Percentiles rank a stretch among this genome's conserved stretches.
Conservation (phyloP, 805 yeast genomes). For the Ogataea degrootiae region DNA sequence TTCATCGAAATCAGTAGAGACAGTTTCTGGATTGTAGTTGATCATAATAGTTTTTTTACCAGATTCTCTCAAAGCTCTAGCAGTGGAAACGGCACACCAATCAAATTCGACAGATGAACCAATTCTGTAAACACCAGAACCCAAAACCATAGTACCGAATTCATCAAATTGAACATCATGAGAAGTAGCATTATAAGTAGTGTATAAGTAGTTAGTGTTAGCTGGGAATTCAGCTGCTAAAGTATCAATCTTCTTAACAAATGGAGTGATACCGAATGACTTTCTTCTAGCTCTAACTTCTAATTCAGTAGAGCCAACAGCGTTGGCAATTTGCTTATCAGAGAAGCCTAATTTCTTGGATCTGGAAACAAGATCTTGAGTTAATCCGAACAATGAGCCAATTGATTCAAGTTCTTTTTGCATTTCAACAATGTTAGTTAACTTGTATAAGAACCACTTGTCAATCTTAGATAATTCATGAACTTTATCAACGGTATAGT, state of each 20-base stretch:
- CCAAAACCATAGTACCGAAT: conserved; percentile 88
- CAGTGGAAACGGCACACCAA: conserved; percentile 99
- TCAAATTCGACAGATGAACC: conserved; percentile 98
- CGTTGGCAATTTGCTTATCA: conserved; percentile 84
- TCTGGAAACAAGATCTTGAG: conserved; percentile 62
- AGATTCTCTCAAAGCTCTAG: conserved; percentile 82
- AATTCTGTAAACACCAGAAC: conserved; percentile 98
- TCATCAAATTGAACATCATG: conserved; percentile 85
- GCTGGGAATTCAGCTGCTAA: conserved; percentile 99
- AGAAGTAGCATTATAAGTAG: conserved; percentile 88
- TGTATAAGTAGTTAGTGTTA: conserved; percentile 88
- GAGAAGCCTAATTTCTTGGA: conserved; percentile 95
- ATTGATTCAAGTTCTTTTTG: conserved; percentile 71
- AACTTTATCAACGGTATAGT: conserved; percentile 85
- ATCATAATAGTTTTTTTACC: conserved; percentile 93
- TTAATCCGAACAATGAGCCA: conserved; percentile 54
- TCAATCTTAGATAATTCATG: conserved; percentile 92
- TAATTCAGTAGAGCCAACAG: conserved; percentile 68
- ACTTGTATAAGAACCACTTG: conserved; percentile 91
- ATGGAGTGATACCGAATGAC: conserved; percentile 75
- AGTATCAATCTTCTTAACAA: conserved; percentile 95
- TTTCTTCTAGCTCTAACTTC: conserved; percentile 82
- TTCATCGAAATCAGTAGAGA: conserved; percentile 96
- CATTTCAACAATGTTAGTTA: conserved; percentile 88
- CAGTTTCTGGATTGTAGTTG: conserved; percentile 98